These are phyloP conservation scores for Solanum arcanum DNA, from an alignment of 257 asterid species.

Conservation along the genomic window DNA sequence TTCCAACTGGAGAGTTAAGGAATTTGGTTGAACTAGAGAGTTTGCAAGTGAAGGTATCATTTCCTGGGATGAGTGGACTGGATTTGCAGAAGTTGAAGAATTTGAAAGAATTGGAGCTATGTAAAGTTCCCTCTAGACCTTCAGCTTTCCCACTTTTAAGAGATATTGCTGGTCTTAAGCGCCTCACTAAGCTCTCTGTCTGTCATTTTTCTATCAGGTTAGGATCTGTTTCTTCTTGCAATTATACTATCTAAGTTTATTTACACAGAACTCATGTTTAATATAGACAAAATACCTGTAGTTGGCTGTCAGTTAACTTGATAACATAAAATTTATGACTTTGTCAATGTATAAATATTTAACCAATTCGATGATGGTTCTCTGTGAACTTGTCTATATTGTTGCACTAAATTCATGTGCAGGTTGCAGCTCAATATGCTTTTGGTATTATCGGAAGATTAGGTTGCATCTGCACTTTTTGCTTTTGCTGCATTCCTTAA, in stretches of 20 bases:
- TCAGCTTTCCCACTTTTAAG: slow-evolving; percentile 60
- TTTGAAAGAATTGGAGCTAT: slow-evolving; percentile 81
- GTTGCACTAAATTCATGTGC: not conserved
- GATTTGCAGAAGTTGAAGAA: slow-evolving; percentile 55
- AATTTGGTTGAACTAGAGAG: slow-evolving; percentile 57
- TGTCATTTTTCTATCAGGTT: slow-evolving; percentile 93
- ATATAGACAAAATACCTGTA: not conserved
- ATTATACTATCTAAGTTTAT: not conserved
- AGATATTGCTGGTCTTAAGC: slow-evolving; percentile 56
- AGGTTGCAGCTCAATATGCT: not conserved
- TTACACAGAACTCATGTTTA: not conserved
- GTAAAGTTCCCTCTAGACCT: slow-evolving; percentile 63
- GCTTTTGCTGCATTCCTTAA: not conserved
- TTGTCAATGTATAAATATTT: not conserved
- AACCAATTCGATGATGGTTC: not conserved
- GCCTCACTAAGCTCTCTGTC: slow-evolving; percentile 74
- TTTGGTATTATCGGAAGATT: not conserved
- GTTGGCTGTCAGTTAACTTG: not conserved
- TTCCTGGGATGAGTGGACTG: slow-evolving; percentile 60
- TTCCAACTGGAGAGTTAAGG: slow-evolving; percentile 43
- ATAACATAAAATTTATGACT: not conserved
- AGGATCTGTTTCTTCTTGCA: not conserved
- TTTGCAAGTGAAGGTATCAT: slow-evolving; percentile 67
- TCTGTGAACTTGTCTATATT: not conserved
- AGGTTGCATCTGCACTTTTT: not conserved